phyloP scores from a whole-genome alignment of 306 rosid genomes.

The Abrus pulchellus region DNA sequence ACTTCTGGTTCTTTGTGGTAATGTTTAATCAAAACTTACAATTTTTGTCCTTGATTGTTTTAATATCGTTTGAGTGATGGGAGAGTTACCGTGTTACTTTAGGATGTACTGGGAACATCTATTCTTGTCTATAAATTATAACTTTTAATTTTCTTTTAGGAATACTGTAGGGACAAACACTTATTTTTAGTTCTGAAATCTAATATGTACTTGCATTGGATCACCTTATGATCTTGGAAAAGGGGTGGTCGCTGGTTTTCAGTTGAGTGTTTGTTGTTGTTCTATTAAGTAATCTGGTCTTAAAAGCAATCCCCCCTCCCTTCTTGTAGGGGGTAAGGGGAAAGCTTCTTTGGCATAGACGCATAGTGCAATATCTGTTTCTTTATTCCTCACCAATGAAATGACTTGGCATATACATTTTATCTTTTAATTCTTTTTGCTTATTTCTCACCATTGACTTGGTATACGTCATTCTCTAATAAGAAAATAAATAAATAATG shows the following conservation, averaged over 20 bases:
- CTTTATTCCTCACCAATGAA: not conserved
- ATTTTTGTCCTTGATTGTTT: slow-evolving; percentile 27
- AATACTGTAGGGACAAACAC: not conserved
- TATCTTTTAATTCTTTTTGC: not conserved
- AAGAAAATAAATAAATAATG: not conserved
- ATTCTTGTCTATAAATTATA: not conserved
- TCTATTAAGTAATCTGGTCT: not conserved
- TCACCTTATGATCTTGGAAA: slow-evolving; percentile 32
- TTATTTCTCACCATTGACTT: too few species aligned
- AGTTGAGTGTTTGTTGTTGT: not conserved
- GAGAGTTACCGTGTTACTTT: slow-evolving; percentile 12
- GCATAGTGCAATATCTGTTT: not conserved
- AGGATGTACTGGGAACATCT: slow-evolving; percentile 14
- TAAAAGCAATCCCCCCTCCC: not conserved
- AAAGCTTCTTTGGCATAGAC: not conserved
- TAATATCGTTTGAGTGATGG: slow-evolving; percentile 16
- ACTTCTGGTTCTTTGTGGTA: slow-evolving; percentile 26
- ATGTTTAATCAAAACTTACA: slow-evolving; percentile 11
- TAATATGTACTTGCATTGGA: not conserved
- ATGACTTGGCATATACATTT: not conserved
- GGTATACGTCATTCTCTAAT: too few species aligned
- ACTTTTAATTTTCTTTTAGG: not conserved
- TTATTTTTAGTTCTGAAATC: slow-evolving; percentile 5
- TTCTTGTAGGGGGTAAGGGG: not conserved
- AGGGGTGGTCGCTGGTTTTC: slow-evolving; percentile 2